phyloP scores from a whole-genome alignment of 2,329 filamentous ascomycete species.

The Thermomyces lanuginosus region DNA sequence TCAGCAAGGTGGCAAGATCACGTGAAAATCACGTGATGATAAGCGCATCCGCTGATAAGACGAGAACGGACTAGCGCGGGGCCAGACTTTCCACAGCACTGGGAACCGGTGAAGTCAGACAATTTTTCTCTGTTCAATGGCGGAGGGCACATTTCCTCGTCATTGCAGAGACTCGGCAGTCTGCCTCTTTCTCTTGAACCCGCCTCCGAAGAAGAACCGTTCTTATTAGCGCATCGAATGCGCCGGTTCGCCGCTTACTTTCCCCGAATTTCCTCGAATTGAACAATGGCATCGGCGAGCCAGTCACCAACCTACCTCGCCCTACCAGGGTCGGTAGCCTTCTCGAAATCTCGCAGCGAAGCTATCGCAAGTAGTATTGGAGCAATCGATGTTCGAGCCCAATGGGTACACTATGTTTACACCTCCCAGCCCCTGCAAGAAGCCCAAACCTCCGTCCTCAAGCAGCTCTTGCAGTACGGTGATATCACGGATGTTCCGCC shows the following conservation, averaged over 20 bases:
- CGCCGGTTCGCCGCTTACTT: no score
- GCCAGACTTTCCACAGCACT: slow-evolving; percentile 3
- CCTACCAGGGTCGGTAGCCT: slow-evolving; percentile 28
- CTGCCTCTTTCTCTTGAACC: no score
- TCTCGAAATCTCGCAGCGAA: slow-evolving; percentile 30
- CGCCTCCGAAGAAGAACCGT: no score
- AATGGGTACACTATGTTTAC: slow-evolving; percentile 49
- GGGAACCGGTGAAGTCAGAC: slow-evolving; percentile 2
- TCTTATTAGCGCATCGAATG: no score
- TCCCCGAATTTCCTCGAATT: no score
- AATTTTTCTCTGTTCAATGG: slow-evolving; percentile 4
- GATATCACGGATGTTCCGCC: slow-evolving; percentile 34
- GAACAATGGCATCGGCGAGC: slow-evolving; percentile 20
- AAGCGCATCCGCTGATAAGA: slow-evolving; percentile 5
- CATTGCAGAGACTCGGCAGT: no score
- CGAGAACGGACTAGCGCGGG: slow-evolving; percentile 6
- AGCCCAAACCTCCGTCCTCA: slow-evolving; percentile 35
- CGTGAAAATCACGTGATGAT: no score
- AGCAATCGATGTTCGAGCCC: slow-evolving; percentile 28
- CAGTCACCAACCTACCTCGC: slow-evolving; percentile 19
- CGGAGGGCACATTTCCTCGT: neutral
- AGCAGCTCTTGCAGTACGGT: slow-evolving; percentile 46
- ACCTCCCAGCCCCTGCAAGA: slow-evolving; percentile 34
- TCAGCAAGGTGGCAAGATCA: no score
- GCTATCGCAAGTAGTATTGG: slow-evolving; percentile 28